Conservation (phyloP, 2,329 filamentous ascomycete genomes). For the Alternaria brassicicola region DNA sequence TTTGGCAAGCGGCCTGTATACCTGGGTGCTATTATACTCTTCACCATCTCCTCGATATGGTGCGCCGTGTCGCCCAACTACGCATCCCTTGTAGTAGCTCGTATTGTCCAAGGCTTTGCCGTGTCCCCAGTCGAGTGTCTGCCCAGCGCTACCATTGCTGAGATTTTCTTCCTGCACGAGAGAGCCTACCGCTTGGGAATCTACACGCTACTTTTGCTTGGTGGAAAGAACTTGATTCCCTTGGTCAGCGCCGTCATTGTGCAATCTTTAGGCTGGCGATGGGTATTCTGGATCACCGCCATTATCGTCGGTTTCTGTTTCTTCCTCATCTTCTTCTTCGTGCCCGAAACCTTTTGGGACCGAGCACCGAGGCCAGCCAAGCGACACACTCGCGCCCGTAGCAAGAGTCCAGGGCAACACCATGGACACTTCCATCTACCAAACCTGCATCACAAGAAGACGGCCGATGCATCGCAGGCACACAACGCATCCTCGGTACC, state of each 20-base stretch:
- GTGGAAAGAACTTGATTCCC: slow-evolving; percentile 89
- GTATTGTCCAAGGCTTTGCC: slow-evolving; percentile 85
- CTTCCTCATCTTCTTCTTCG: slow-evolving; percentile 81
- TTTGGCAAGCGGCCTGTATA: slow-evolving; percentile 93
- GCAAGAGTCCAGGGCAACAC: slow-evolving; percentile 38
- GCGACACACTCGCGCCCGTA: slow-evolving; percentile 43
- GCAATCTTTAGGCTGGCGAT: slow-evolving; percentile 78
- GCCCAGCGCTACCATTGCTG: slow-evolving; percentile 90
- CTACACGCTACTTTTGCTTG: slow-evolving; percentile 85
- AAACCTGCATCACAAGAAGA: slow-evolving; percentile 27
- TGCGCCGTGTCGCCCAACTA: slow-evolving; percentile 85
- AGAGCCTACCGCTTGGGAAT: slow-evolving; percentile 91
- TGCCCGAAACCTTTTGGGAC: slow-evolving; percentile 97
- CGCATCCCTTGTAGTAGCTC: slow-evolving; percentile 75
- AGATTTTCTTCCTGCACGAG: slow-evolving; percentile 96
- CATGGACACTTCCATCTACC: slow-evolving; percentile 35
- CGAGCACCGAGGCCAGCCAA: slow-evolving; percentile 66
- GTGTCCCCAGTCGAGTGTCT: slow-evolving; percentile 91
- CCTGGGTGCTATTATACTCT: slow-evolving; percentile 75
- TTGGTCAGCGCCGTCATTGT: slow-evolving; percentile 87
- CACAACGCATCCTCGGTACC: not conserved
- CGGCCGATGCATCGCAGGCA: slow-evolving; percentile 9
- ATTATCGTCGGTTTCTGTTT: slow-evolving; percentile 77
- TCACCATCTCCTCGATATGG: slow-evolving; percentile 79
- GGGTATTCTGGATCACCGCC: slow-evolving; percentile 89